Conservation (phyloP, 768 basidiomycete genomes). For the Dictyophora rubrovolvata region DNA sequence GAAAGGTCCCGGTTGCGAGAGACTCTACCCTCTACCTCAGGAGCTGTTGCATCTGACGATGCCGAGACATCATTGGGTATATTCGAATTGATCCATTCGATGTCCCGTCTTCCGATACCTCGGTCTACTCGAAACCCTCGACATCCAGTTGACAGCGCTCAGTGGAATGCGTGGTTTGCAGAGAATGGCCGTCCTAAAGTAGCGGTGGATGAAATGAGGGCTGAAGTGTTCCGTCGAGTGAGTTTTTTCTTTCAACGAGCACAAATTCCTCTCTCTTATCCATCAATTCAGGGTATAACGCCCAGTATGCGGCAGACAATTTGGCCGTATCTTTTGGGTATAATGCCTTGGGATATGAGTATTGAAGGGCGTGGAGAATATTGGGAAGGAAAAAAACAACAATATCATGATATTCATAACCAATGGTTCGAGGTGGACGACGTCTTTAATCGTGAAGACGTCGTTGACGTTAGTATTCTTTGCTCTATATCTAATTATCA, state of each 20-base stretch:
- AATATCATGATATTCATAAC: conserved; percentile 60
- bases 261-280: not conserved
- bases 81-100: conserved; percentile 76
- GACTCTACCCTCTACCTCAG: conserved; percentile 48
- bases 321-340: conserved; percentile 88
- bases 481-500: not conserved
- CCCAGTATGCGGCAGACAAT: conserved; percentile 54
- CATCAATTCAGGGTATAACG: conserved; percentile 37
- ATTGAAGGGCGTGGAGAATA: conserved; percentile 44
- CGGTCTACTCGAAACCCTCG: conserved; percentile 72
- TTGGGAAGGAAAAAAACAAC: conserved; percentile 54
- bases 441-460: conserved; percentile 69
- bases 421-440: conserved; percentile 81
- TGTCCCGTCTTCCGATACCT: conserved; percentile 71
- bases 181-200: conserved; percentile 58
- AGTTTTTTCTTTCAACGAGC: conserved; percentile 3
- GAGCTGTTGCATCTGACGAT: conserved; percentile 33
- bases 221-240: conserved; percentile 64
- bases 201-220: conserved; percentile 55
- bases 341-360: conserved; percentile 71
- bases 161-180: conserved; percentile 76
- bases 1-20: conserved; percentile 80
- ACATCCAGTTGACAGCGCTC: conserved; percentile 63
- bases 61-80: conserved; percentile 65
- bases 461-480: conserved; percentile 56